Evolutionary conservation across 208 protist genomes (phyloP).

Genomic region (Crithidia bombi): DNA sequence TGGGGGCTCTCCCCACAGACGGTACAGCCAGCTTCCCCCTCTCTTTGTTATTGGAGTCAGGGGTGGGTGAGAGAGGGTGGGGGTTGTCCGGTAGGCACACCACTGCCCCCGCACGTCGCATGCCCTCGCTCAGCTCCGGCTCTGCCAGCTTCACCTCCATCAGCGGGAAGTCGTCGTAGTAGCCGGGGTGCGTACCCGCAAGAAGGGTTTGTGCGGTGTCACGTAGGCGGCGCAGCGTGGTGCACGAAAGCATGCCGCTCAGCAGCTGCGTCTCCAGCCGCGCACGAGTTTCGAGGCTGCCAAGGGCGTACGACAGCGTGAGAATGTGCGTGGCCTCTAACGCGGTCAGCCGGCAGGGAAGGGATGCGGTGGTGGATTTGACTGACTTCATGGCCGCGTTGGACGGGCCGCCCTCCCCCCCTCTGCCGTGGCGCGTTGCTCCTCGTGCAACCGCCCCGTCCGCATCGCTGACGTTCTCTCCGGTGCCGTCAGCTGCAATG

Average conservation of each 20-base stretch:
- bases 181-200: conserved; percentile 18
- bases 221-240: conserved; percentile 39
- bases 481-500: neutral
- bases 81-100: neutral
- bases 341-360: conserved; percentile 20
- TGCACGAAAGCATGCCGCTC: conserved; percentile 25
- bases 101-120: conserved; percentile 23
- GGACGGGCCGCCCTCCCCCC: neutral
- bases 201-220: conserved; percentile 17
- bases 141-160: conserved; percentile 36
- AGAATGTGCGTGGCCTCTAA: conserved; percentile 31
- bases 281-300: conserved; percentile 41
- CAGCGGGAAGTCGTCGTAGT: conserved; percentile 44
- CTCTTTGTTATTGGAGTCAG: neutral
- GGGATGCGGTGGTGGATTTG: neutral
- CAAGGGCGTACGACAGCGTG: conserved; percentile 25
- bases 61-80: neutral
- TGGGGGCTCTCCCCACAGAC: neutral
- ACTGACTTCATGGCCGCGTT: neutral
- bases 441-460: neutral
- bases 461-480: neutral
- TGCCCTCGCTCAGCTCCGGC: conserved; percentile 27
- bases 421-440: neutral
- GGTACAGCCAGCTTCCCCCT: neutral
- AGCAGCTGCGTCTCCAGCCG: conserved; percentile 30